These are phyloP conservation scores for Plasmodium billcollinsi DNA, from an alignment of 169 alveolate species.

Conservation along the genomic window DNA sequence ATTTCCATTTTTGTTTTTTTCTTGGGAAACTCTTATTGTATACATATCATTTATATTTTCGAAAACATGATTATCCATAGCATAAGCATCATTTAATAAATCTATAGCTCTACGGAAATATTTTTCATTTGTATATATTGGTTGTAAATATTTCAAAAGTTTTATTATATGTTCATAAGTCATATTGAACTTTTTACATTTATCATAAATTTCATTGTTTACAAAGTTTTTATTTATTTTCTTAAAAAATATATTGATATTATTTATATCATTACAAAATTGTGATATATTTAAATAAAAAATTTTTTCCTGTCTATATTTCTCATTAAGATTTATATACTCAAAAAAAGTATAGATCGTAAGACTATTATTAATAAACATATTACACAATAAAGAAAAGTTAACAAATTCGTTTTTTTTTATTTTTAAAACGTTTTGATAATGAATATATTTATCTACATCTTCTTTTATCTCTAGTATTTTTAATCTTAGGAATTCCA, in stretches of 20 bases:
- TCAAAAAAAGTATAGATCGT: slow-evolving; percentile 43
- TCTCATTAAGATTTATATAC: slow-evolving; percentile 24
- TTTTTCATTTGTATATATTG: background rate
- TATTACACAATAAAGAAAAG: slow-evolving; percentile 37
- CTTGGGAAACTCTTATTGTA: too few relatives aligned
- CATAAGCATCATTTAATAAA: background rate
- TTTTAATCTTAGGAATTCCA: slow-evolving; percentile 36
- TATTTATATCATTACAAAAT: slow-evolving; percentile 13
- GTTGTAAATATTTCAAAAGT: slow-evolving; percentile 1
- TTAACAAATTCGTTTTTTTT: slow-evolving; percentile 58
- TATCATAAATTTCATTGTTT: slow-evolving; percentile 27
- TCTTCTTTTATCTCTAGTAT: slow-evolving; percentile 29
- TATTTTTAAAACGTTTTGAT: slow-evolving; percentile 35
- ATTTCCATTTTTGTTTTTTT: background rate
- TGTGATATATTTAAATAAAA: slow-evolving; percentile 2
- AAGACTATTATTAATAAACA: slow-evolving; percentile 49
- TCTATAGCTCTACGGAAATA: slow-evolving; percentile 15
- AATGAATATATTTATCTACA: slow-evolving; percentile 49
- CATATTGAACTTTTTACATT: slow-evolving; percentile 17
- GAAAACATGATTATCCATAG: background rate
- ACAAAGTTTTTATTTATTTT: slow-evolving; percentile 49
- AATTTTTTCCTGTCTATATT: slow-evolving; percentile 4
- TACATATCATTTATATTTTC: background rate
- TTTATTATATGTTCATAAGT: slow-evolving; percentile 25
- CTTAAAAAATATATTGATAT: slow-evolving; percentile 18